Evolutionary conservation across 306 rosid species (phyloP).

Genomic region (Fagus sylvatica): DNA sequence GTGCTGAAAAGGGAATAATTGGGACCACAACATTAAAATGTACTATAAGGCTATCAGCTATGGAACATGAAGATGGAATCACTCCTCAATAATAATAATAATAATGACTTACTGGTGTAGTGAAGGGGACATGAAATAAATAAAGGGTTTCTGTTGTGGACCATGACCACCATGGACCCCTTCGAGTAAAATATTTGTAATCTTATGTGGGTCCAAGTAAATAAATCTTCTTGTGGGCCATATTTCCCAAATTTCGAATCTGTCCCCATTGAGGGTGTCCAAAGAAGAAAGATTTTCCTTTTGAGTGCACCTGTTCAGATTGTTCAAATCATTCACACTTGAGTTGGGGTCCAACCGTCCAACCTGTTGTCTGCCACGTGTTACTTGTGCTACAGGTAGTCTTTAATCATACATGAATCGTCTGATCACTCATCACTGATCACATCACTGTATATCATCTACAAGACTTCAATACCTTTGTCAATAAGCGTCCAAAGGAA

Average conservation of each 20-base stretch:
- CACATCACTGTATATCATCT: too few species aligned
- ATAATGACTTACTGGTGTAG: slow-evolving; percentile 9
- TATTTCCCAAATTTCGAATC: slow-evolving; percentile 54
- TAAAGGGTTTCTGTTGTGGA: slow-evolving; percentile 31
- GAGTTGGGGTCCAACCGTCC: slow-evolving; percentile 51
- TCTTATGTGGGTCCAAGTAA: slow-evolving; percentile 51
- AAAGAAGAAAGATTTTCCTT: slow-evolving; percentile 38
- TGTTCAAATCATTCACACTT: slow-evolving; percentile 48
- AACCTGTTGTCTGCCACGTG: slow-evolving; percentile 68
- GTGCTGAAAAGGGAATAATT: slow-evolving; percentile 22
- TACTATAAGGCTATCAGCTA: background rate
- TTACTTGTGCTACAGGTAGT: slow-evolving; percentile 35
- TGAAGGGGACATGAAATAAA: slow-evolving; percentile 43
- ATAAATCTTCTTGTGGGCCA: slow-evolving; percentile 52
- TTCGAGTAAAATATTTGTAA: slow-evolving; percentile 28
- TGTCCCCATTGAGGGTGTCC: slow-evolving; percentile 69
- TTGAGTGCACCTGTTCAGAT: background rate
- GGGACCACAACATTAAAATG: slow-evolving; percentile 49
- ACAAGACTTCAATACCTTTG: too few species aligned
- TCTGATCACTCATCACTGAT: too few species aligned
- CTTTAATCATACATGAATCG: slow-evolving; percentile 44
- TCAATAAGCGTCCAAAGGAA: too few species aligned
- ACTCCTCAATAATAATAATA: slow-evolving; percentile 12
- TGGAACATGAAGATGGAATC: background rate
- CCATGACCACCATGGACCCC: too few species aligned